A percentile compares a stretch with the other conserved stretches of the same genome.
Evolutionary conservation across 2,329 filamentous ascomycete species (phyloP).

Genomic region (Sporothrix phasma): DNA sequence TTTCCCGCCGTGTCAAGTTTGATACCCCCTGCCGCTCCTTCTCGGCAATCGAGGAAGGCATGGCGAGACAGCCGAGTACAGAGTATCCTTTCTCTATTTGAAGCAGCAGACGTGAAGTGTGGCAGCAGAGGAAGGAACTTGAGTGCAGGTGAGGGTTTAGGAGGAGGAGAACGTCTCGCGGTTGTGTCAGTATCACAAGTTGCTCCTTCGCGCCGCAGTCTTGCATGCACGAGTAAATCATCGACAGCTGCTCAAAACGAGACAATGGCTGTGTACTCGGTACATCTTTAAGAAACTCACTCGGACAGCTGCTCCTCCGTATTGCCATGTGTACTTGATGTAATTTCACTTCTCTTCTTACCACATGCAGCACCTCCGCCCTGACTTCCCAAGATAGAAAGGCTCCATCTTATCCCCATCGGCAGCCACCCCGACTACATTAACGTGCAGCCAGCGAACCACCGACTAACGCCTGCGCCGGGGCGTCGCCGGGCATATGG

Average conservation of each 20-base stretch:
- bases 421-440: not conserved
- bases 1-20: not conserved
- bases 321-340: not conserved
- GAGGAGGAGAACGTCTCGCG: not conserved
- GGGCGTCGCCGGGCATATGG: not conserved
- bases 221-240: not conserved
- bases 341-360: too few species aligned
- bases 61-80: too few species aligned
- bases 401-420: conserved; percentile 4
- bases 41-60: not conserved
- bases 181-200: not conserved
- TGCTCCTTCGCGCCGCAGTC: not conserved
- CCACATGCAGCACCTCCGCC: not conserved
- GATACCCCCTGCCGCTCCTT: not conserved
- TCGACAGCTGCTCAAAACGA: not conserved
- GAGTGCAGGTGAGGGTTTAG: not conserved
- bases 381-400: not conserved
- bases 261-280: not conserved
- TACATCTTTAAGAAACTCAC: not conserved
- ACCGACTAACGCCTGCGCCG: not conserved
- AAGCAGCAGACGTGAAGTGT: not conserved
- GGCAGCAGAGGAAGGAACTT: not conserved
- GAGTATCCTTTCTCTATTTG: too few species aligned
- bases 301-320: not conserved
- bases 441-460: not conserved